Evolutionary conservation across 768 basidiomycete genomes (phyloP), one percentile per base, ranked within the genome.

Genomic region (Kwoniella sp.): DNA sequence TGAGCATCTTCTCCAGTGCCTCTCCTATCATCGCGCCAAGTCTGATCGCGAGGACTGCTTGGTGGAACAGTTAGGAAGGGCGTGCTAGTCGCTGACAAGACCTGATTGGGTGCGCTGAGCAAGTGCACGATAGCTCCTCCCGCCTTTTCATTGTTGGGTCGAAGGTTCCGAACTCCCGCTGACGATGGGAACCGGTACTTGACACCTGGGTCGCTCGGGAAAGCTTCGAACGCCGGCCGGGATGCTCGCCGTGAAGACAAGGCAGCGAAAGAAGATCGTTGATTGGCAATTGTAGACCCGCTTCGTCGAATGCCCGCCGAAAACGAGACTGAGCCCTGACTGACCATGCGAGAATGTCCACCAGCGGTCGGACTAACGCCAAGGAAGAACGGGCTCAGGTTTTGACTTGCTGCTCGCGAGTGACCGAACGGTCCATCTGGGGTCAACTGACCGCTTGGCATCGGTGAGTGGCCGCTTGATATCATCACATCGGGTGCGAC

Each of bases 51-150:
- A 2, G 52, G 45, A 34, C 32, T 45, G 27, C 17, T 31, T 14
- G 45, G 52, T 10, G 52, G 47, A 28, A 54, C 15, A 29, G 36
- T 45, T 15, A 37, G 44, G 28, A 45, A 53, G 10, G 31, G n/a
- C 20, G 41, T 50, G 29, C 38, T 46, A 23, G 60, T 53, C 3
- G 56, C 52, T 3, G 43, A 47, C 1, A 53, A 34, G 1, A 62
- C 52, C 28, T 57, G 54, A 31, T 43, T 53, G 4, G 62, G 46
- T 6, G 59, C 55, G 36, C 49, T 50, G 2, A 69, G 52, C 7
- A 66, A 49, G 52, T 69, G 67, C 3, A 69, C 52, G 26, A 69
- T 63, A 2, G 67, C 63, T 3, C 67, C 61, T 19, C 50, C 53
- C 14, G 28, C 26, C 26, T 36, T 34, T 8, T 45, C 42, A 31